Conservation (phyloP, 768 basidiomycete species). For the Serendipita vermifera region DNA sequence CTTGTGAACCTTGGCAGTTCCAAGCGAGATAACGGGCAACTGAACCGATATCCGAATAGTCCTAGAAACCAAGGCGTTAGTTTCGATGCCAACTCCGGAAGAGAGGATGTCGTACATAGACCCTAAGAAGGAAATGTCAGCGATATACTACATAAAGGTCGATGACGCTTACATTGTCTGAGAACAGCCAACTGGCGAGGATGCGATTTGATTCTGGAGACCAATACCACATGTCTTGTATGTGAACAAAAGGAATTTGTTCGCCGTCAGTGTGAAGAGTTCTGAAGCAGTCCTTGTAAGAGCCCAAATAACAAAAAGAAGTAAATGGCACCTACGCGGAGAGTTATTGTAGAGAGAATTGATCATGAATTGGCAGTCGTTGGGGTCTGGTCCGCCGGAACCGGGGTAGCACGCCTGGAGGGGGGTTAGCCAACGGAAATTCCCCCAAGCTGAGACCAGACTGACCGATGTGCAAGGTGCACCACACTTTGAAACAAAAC, state of each 20-base stretch:
- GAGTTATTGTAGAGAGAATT: not conserved
- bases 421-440: no score
- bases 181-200: not conserved
- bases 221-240: not conserved
- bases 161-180: not conserved
- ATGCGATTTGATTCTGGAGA: not conserved
- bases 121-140: not conserved
- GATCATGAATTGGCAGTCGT: slow-evolving; percentile 1
- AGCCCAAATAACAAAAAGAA: not conserved
- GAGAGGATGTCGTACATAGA: not conserved
- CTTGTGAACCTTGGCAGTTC: slow-evolving; percentile 3
- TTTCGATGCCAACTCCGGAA: not conserved
- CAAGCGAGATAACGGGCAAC: slow-evolving; percentile 2
- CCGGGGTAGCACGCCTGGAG: not conserved
- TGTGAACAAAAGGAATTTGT: not conserved
- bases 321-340: not conserved
- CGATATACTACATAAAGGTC: not conserved
- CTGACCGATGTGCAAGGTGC: not conserved
- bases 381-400: not conserved
- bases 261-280: not conserved
- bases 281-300: not conserved
- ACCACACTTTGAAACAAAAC: not conserved
- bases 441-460: no score
- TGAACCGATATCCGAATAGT: not conserved
- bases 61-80: not conserved